phyloP scores from a whole-genome alignment of 2,329 filamentous ascomycete species.

The Trichophyton rubrum region DNA sequence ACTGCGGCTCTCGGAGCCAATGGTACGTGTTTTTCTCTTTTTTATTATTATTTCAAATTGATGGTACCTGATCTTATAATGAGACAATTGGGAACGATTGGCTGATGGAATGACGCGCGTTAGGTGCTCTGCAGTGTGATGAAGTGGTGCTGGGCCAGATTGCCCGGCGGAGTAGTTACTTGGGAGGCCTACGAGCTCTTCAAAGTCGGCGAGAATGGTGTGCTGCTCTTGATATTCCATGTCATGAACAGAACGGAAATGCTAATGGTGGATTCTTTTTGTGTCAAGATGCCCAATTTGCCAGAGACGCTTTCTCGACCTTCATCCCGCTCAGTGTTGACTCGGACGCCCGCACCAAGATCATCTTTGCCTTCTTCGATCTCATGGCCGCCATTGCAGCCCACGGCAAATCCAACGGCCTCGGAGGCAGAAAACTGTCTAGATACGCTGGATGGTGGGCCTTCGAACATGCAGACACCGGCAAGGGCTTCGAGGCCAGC shows the following conservation, averaged over 20 bases:
- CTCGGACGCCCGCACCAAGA: slow-evolving; percentile 68
- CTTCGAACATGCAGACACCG: slow-evolving; percentile 78
- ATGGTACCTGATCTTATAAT: background rate
- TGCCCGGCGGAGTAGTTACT: slow-evolving; percentile 80
- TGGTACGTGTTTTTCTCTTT: slow-evolving; percentile 47
- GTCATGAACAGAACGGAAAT: slow-evolving; percentile 6
- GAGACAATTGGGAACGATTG: background rate
- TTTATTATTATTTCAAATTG: too few relatives aligned
- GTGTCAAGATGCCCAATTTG: slow-evolving; percentile 71
- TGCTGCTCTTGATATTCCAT: slow-evolving; percentile 7
- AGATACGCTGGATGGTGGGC: slow-evolving; percentile 98
- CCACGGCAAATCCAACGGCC: slow-evolving; percentile 82
- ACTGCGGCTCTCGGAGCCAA: slow-evolving; percentile 80
- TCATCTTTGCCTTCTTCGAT: slow-evolving; percentile 95
- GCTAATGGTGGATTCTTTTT: too few relatives aligned
- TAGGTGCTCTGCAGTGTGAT: slow-evolving; percentile 85
- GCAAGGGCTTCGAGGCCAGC: slow-evolving; percentile 85
- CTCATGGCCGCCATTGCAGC: slow-evolving; percentile 81
- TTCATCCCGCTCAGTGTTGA: slow-evolving; percentile 93
- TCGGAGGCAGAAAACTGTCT: slow-evolving; percentile 86
- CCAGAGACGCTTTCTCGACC: slow-evolving; percentile 84
- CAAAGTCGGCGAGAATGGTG: slow-evolving; percentile 77
- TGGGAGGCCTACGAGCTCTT: slow-evolving; percentile 98
- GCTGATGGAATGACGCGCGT: background rate
- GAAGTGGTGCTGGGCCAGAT: slow-evolving; percentile 97